Evolutionary conservation across 192 early-diverging fungal genomes (phyloP), one percentile per base, ranked within the genome.

Genomic region (Podila verticillata): DNA sequence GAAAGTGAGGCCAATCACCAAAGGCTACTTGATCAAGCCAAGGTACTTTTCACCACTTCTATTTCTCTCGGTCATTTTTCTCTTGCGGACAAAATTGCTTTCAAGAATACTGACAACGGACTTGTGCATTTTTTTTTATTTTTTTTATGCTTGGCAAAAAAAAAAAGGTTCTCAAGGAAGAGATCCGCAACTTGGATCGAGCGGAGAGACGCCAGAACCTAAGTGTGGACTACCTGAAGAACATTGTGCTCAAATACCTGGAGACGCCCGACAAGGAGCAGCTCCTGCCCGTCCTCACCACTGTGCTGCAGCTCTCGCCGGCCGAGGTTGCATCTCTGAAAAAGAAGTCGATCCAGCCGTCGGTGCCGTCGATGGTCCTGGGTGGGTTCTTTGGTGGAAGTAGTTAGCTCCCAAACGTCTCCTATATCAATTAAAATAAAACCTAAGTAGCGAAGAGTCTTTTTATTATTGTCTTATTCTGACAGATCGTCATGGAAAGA

Each of bases 221-320:
- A 29, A 93, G 85, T 75, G 85, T 88, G 19, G 90, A 91, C 65
- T 93, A 93, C 64, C 75, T 93, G 48, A 93, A 93, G 61, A 93
- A 93, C 69, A 88, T 93, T 49, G 84, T 92, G 13, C 75, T 93
- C 29, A 90, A 89, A 44, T 93, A 90, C 61, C 80, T 93, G 19
- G 83, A 87, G 56, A 82, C 87, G 15, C 80, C 87, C 28, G 84
- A 86, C 49, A 77, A 82, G 39, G 86, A 87, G 71, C 77, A 65
- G 6, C 62, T 84, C 20, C 63, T 84, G 39, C 83, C 83, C 12
- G 83, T 81, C 24, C 67, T 84, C 51, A 79, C 83, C 31, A 82
- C 83, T 58, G 74, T 84, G n/a, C 61, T 84, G 63, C 83, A 84
- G 60, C 72, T 84, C 22, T 81, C 78, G 68, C 83, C 83, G 22